These are phyloP conservation scores for Penicillium hordei DNA, from an alignment of 2,329 filamentous ascomycete genomes.

Conservation along the genomic window DNA sequence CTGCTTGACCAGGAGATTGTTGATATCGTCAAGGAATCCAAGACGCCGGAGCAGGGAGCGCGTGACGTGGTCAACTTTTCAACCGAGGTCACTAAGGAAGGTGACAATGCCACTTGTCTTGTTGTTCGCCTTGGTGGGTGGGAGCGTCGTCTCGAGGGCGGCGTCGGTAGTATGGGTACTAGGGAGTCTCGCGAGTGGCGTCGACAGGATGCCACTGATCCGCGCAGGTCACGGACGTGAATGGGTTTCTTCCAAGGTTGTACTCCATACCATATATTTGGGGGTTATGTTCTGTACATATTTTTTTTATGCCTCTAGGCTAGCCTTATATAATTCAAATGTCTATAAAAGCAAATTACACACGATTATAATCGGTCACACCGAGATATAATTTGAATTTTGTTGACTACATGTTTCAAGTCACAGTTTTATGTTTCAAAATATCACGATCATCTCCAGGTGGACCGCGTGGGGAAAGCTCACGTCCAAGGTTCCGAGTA, in stretches of 20 bases:
- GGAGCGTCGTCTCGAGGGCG: slow-evolving; percentile 70
- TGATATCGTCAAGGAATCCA: slow-evolving; percentile 90
- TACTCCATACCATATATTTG: slow-evolving; percentile 1
- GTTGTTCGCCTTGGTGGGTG: slow-evolving; percentile 64
- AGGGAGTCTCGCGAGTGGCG: slow-evolving; percentile 88
- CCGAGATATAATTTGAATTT: not conserved
- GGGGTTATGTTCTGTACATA: slow-evolving; percentile 22
- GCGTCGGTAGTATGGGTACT: slow-evolving; percentile 82
- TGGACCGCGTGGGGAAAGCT: slow-evolving; percentile 23
- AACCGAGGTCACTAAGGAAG: slow-evolving; percentile 72
- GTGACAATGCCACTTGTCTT: slow-evolving; percentile 64
- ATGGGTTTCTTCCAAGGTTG: not conserved
- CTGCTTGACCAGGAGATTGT: slow-evolving; percentile 93
- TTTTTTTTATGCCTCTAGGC: slow-evolving; percentile 8
- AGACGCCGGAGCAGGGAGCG: slow-evolving; percentile 83
- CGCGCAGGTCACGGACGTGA: slow-evolving; percentile 64
- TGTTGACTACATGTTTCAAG: not conserved
- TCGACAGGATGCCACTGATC: slow-evolving; percentile 76
- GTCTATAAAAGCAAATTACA: not conserved
- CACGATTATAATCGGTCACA: not conserved
- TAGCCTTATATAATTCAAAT: slow-evolving; percentile 16
- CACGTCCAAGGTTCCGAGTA: slow-evolving; percentile 20
- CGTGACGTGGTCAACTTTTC: slow-evolving; percentile 80
- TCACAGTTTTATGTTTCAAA: not conserved
- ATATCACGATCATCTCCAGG: slow-evolving; percentile 1